These are phyloP conservation scores for Kuraishia piskuri DNA, from an alignment of 805 yeast species.

Conservation along the genomic window DNA sequence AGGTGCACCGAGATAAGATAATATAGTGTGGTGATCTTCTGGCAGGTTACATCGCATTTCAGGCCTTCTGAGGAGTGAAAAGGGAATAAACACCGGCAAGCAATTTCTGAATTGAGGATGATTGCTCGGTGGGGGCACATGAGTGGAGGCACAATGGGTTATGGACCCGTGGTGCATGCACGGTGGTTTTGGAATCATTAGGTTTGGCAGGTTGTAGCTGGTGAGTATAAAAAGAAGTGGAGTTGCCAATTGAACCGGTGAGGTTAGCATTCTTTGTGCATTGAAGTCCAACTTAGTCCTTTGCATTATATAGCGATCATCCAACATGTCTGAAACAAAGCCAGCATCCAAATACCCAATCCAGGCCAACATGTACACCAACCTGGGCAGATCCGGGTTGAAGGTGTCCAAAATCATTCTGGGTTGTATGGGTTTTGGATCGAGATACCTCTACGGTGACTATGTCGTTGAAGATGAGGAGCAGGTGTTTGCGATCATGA, in stretches of 20 bases:
- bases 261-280: too few relatives aligned
- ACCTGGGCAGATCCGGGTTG: conserved; percentile 37
- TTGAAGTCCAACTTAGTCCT: too few relatives aligned
- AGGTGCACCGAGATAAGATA: not conserved
- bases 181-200: too few relatives aligned
- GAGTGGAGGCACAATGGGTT: not conserved
- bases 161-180: too few relatives aligned
- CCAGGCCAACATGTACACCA: conserved; percentile 7
- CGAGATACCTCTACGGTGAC: conserved; percentile 13
- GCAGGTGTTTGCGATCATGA: conserved; percentile 29
- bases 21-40: not conserved
- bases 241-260: not conserved
- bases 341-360: not conserved
- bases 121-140: not conserved
- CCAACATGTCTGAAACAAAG: not conserved
- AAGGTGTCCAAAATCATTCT: conserved; percentile 39
- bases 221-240: not conserved
- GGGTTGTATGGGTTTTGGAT: conserved; percentile 48
- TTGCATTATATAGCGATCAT: not conserved
- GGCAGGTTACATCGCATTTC: not conserved
- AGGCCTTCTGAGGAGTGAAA: not conserved
- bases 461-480: conserved; percentile 3
- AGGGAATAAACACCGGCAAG: not conserved
- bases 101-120: too few relatives aligned
- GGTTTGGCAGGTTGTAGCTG: not conserved